These are phyloP conservation scores for Paramecium sexaurelia DNA, from an alignment of 73 alveolate species.

Conservation along the genomic window DNA sequence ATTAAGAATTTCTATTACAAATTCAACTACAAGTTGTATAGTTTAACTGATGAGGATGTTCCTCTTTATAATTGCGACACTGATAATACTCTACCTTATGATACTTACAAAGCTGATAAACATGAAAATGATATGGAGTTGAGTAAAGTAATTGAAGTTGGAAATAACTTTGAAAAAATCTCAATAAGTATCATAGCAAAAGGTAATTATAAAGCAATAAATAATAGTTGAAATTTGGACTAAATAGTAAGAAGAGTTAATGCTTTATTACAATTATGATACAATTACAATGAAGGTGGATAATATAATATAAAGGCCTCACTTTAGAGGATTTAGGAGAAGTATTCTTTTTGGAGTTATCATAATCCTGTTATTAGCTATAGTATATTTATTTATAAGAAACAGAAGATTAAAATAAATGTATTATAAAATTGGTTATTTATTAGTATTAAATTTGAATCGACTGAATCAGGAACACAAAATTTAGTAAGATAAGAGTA, in stretches of 20 bases:
- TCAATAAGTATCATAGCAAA: not conserved
- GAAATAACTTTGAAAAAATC: not conserved
- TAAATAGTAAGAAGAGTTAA: not conserved
- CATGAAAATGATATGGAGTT: too few species aligned
- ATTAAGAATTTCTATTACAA: not conserved
- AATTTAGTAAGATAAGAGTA: not conserved
- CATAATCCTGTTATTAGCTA: not conserved
- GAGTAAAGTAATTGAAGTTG: too few species aligned
- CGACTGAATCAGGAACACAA: not conserved
- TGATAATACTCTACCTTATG: too few species aligned
- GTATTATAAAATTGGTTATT: not conserved
- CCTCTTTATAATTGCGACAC: too few species aligned
- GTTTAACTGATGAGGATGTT: too few species aligned
- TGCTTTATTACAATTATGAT: not conserved
- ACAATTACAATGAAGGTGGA: not conserved
- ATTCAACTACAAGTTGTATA: too few species aligned
- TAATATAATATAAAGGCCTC: not conserved
- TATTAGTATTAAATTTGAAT: not conserved
- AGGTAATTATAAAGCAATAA: not conserved
- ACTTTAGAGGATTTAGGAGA: too few species aligned
- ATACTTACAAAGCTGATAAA: too few species aligned
- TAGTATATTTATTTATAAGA: not conserved
- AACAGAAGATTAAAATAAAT: not conserved
- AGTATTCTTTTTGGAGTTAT: not conserved
- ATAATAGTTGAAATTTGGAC: not conserved